Percentiles rank a stretch among this genome's conserved stretches.
phyloP scores from a whole-genome alignment of 2,329 filamentous ascomycete species.

The Talaromyces sp. region DNA sequence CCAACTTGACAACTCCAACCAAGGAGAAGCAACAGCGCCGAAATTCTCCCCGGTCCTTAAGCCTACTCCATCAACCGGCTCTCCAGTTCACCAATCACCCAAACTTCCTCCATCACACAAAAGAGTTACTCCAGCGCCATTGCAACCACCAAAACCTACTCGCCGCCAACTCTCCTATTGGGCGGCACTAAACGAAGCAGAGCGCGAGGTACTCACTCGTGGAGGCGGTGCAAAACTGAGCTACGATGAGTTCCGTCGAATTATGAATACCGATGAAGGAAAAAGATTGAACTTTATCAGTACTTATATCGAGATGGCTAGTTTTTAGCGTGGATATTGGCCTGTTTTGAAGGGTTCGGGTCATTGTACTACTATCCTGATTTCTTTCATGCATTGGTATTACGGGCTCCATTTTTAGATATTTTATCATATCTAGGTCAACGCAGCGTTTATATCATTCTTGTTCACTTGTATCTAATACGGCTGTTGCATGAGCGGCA shows the following conservation, averaged over 20 bases:
- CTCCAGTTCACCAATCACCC: conserved; percentile 16
- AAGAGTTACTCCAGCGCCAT: conserved; percentile 7
- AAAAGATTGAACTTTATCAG: conserved; percentile 75
- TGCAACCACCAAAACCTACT: conserved; percentile 24
- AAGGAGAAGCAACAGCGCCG: conserved; percentile 34
- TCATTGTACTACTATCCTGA: background rate
- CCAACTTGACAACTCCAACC: conserved; percentile 30
- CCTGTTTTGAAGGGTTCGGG: background rate
- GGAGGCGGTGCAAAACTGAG: conserved; percentile 70
- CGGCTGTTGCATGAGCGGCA: background rate
- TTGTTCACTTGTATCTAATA: background rate
- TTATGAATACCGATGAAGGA: conserved; percentile 66
- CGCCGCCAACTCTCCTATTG: conserved; percentile 44
- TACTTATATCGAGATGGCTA: conserved; percentile 79
- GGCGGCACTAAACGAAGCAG: conserved; percentile 57
- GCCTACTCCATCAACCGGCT: conserved; percentile 27
- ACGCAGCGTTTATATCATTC: background rate
- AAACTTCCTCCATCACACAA: conserved; percentile 22
- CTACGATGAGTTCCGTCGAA: conserved; percentile 73
- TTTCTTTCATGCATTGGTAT: background rate
- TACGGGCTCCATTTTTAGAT: background rate
- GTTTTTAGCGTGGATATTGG: conserved; percentile 43
- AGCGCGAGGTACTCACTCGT: conserved; percentile 66
- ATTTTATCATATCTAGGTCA: background rate
- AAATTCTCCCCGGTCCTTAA: conserved; percentile 35